Percentiles rank a stretch among this genome's conserved stretches.
Conservation (phyloP, 495 filamentous ascomycete genomes). For the Tuber magnatum region DNA sequence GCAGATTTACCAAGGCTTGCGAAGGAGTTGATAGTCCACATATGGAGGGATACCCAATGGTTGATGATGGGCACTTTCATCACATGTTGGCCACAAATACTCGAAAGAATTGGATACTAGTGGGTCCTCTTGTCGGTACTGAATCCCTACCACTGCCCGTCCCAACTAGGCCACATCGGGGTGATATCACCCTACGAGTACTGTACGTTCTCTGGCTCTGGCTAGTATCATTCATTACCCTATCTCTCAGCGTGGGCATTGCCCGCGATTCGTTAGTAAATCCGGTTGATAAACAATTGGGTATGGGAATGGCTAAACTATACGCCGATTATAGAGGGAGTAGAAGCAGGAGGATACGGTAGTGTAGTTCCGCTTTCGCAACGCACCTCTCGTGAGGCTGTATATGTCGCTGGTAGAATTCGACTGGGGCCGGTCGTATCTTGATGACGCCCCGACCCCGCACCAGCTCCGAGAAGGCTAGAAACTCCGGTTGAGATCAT, state of each 20-base stretch:
- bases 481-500: constrained; percentile 43
- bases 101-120: not conserved
- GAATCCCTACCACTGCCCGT: constrained; percentile 23
- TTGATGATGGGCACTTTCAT: constrained; percentile 42
- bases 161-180: constrained; percentile 17
- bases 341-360: constrained; percentile 49
- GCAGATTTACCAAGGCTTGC: not conserved
- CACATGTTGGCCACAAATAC: constrained; percentile 1
- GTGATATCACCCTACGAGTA: constrained; percentile 49
- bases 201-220: constrained; percentile 49
- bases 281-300: not conserved
- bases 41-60: constrained; percentile 32
- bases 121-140: constrained; percentile 19
- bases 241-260: constrained; percentile 49
- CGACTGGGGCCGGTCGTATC: constrained; percentile 51
- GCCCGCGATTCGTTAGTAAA: constrained; percentile 26
- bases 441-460: constrained; percentile 46
- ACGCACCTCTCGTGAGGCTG: constrained; percentile 55
- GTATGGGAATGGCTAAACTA: constrained; percentile 47
- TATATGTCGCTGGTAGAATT: constrained; percentile 50
- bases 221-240: constrained; percentile 48
- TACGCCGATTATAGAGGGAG: constrained; percentile 58
- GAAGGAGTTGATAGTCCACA: constrained; percentile 38
- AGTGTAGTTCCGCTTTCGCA: constrained; percentile 48
- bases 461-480: constrained; percentile 37